Evolutionary conservation across 805 yeast genomes (phyloP).

Genomic region (Suhomyces canberraensis): DNA sequence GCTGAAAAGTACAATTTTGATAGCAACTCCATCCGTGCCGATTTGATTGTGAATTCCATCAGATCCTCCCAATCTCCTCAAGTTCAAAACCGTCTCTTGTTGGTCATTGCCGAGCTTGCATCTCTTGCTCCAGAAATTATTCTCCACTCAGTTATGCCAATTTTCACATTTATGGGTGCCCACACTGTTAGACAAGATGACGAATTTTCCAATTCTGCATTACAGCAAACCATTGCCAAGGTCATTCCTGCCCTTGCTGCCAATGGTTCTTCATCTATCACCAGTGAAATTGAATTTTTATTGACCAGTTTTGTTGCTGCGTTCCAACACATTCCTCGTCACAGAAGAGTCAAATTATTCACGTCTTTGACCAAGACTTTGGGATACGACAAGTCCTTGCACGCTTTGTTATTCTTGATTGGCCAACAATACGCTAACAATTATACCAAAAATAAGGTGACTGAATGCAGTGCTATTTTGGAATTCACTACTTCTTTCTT

Average conservation of each 20-base stretch:
- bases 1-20: constrained; percentile 41
- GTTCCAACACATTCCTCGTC: constrained; percentile 92
- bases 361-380: constrained; percentile 74
- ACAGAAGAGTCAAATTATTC: constrained; percentile 84
- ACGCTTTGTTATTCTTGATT: constrained; percentile 69
- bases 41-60: constrained; percentile 84
- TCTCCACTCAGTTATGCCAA: constrained; percentile 97
- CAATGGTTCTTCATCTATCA: constrained; percentile 41
- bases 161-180: constrained; percentile 98
- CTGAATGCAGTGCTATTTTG: constrained; percentile 63
- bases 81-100: constrained; percentile 82
- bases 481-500: constrained; percentile 74
- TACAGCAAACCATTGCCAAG: constrained; percentile 83
- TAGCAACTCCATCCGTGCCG: constrained; percentile 74
- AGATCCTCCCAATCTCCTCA: constrained; percentile 90
- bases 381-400: constrained; percentile 64
- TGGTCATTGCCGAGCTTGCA: constrained; percentile 86
- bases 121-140: constrained; percentile 86
- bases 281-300: constrained; percentile 74
- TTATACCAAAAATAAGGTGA: constrained; percentile 49
- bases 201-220: constrained; percentile 87
- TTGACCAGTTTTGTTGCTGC: constrained; percentile 91
- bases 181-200: constrained; percentile 96
- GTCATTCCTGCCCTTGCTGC: constrained; percentile 82
- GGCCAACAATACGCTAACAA: constrained; percentile 69